Base-by-base conservation (phyloP, 2,329 filamentous ascomycete species). In the Botryosphaeria agaves region DNA sequence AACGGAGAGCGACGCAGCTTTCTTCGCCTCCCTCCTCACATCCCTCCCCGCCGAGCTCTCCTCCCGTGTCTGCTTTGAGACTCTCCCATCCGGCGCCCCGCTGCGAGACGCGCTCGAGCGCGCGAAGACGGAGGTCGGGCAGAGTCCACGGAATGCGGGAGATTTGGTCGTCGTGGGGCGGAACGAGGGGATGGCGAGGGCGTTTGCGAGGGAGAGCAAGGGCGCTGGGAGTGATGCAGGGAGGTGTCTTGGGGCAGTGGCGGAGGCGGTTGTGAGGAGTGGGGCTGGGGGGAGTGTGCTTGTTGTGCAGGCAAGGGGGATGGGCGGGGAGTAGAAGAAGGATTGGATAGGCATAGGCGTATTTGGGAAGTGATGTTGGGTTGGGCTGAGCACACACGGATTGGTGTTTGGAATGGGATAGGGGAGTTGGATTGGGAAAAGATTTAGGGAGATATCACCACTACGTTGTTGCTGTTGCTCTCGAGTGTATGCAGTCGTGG, bases 131-230 rank as follows among this genome's bases (percentile, higher is more conserved):
- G 71, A 75, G 31, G 61, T 82, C 2, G 69, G 68, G 1, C 65
- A 69, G 35, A 62, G 64, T 12, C 59, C 65, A 0, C 65, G 61
- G 44, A 82, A 80, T 40, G 72, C 72, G 0, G 78, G 78, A 2
- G 77, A 83, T 44, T 56, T 85, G 14, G 59, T 85, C 11, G 61
- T 85, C 1, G 55, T 82, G 8, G 78, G 77, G 0, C 60, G 75
- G 20, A 54, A 53, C 25, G 40, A 47, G 20, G 36, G 35, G 11
- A 25, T 25, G 20, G 15, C 28, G 18, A 27, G 11, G 1, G 34
- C 31, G 2, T 35, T 41, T 12, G 31, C 17, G 4, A 1, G 34
- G 44, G 30, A 53, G 36, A 20, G 28, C 40, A 14, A 18, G 35
- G 3, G 25, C 32, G 35, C 29, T 8, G 18, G 24, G 49, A 58